These are phyloP conservation scores for Fistulifera pelliculosa DNA, from an alignment of 108 stramenopile genomes.

Conservation along the genomic window DNA sequence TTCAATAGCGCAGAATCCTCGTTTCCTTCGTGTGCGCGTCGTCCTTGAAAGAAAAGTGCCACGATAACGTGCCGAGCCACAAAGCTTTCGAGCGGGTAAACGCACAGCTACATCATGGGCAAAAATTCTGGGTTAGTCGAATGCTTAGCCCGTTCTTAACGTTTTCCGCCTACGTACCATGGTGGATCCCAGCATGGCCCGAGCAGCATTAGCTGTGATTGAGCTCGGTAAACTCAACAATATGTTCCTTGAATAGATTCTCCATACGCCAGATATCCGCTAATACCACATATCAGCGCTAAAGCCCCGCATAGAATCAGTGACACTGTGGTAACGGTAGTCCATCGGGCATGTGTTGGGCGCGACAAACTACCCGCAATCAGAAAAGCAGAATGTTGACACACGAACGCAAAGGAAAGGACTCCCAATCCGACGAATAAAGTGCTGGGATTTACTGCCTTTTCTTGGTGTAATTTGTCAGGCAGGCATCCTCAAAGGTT, in stretches of 20 bases:
- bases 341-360: slow-evolving; percentile 67
- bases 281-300: slow-evolving; percentile 37
- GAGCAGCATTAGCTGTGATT: slow-evolving; percentile 34
- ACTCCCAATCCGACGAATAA: slow-evolving; percentile 80
- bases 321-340: slow-evolving; percentile 39
- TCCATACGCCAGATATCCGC: slow-evolving; percentile 63
- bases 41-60: slow-evolving; percentile 64
- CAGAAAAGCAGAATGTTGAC: slow-evolving; percentile 79
- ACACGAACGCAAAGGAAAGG: slow-evolving; percentile 80
- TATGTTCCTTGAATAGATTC: slow-evolving; percentile 53
- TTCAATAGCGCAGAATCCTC: slow-evolving; percentile 66
- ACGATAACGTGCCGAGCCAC: slow-evolving; percentile 73
- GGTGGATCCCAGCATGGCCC: slow-evolving; percentile 44
- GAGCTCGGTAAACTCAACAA: slow-evolving; percentile 35
- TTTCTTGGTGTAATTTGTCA: neutral
- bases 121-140: no score
- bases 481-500: slow-evolving; percentile 10
- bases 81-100: slow-evolving; percentile 77
- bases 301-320: slow-evolving; percentile 37
- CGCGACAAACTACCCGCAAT: slow-evolving; percentile 68
- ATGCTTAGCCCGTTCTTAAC: no score
- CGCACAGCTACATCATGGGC: no score
- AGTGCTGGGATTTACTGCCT: slow-evolving; percentile 27
- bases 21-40: slow-evolving; percentile 67
- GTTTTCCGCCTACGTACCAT: slow-evolving; percentile 22